phyloP scores from a whole-genome alignment of 1,284 basidiomycete genomes.

The Uromyces viciae-fabae region DNA sequence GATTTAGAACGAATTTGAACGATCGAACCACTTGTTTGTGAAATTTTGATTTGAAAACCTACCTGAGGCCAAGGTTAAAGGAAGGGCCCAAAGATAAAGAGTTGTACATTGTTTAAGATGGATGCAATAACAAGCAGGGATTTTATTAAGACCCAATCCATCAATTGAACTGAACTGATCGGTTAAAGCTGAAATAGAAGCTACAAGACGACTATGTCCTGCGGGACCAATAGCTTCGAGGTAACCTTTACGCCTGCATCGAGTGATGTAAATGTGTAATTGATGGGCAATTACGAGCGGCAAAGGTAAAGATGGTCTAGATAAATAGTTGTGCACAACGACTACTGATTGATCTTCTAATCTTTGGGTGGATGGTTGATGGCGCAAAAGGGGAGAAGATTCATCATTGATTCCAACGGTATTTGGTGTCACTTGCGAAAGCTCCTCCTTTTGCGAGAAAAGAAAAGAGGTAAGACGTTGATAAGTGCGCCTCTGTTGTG shows the following conservation, averaged over 20 bases:
- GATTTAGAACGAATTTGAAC: background rate
- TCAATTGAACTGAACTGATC: conserved; percentile 48
- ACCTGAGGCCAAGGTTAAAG: conserved; percentile 48
- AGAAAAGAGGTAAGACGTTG: conserved; percentile 43
- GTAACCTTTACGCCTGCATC: conserved; percentile 46
- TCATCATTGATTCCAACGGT: conserved; percentile 36
- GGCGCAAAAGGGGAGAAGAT: conserved; percentile 46
- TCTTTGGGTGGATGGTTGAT: conserved; percentile 22
- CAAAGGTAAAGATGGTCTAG: conserved; percentile 49
- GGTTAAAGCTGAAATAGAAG: conserved; percentile 44
- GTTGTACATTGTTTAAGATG: conserved; percentile 48
- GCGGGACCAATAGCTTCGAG: conserved; percentile 51
- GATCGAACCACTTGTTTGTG: background rate
- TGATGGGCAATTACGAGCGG: conserved; percentile 52
- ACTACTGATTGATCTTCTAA: conserved; percentile 42
- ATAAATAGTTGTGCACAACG: conserved; percentile 49
- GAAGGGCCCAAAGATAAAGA: conserved; percentile 49
- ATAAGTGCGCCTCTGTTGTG: background rate
- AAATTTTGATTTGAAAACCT: background rate
- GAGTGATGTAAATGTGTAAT: conserved; percentile 50
- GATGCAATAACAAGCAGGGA: conserved; percentile 50
- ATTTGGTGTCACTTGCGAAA: background rate
- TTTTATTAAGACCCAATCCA: conserved; percentile 37
- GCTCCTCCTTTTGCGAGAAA: conserved; percentile 46
- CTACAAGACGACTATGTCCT: conserved; percentile 49